These are phyloP conservation scores for Leucocoprinus birnbaumii DNA, from an alignment of 768 basidiomycete genomes.

Conservation along the genomic window DNA sequence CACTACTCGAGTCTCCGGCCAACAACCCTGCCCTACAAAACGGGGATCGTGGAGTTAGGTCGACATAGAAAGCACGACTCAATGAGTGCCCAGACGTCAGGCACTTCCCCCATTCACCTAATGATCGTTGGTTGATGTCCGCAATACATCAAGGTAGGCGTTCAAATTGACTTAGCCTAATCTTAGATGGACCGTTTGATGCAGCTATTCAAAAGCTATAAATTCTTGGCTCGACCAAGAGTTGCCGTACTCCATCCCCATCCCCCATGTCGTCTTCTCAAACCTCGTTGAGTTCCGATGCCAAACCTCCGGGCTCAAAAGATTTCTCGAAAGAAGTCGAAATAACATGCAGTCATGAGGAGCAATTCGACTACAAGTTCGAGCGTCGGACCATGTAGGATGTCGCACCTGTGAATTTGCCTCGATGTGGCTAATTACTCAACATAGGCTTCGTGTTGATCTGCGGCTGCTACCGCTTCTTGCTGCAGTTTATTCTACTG, in stretches of 20 bases:
- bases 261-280: not conserved
- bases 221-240: not conserved
- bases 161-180: no score
- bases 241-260: not conserved
- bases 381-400: constrained; percentile 36
- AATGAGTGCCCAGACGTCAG: not conserved
- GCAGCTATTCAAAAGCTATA: not conserved
- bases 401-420: not conserved
- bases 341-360: not conserved
- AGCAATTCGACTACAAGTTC: constrained; percentile 13
- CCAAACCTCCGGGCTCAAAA: not conserved
- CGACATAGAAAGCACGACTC: not conserved
- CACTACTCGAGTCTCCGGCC: not conserved
- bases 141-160: no score
- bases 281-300: not conserved
- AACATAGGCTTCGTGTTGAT: constrained; percentile 27
- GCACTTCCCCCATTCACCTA: constrained; percentile 4
- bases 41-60: constrained; percentile 7
- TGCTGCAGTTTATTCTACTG: constrained; percentile 30
- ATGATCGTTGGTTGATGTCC: not conserved
- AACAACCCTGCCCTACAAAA: not conserved
- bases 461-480: constrained; percentile 33
- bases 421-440: constrained; percentile 3
- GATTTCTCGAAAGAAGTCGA: constrained; percentile 1
- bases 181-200: no score